Evolutionary conservation across 495 filamentous ascomycete genomes (phyloP).

Genomic region (Rostrohypoxylon terebratum): DNA sequence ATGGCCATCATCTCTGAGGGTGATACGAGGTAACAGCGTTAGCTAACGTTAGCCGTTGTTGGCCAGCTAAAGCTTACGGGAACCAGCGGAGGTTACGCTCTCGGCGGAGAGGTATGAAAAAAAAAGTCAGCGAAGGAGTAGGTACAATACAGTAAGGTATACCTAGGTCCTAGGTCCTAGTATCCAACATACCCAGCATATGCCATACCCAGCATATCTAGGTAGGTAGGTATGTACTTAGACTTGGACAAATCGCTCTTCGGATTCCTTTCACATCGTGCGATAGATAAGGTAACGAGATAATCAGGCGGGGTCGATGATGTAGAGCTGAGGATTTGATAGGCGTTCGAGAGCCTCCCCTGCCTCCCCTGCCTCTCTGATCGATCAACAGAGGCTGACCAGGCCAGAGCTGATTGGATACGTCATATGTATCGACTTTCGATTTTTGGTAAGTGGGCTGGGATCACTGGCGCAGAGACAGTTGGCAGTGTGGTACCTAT

Average conservation of each 20-base stretch:
- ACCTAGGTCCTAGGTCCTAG: too few relatives aligned
- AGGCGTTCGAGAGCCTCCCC: slow-evolving; percentile 42
- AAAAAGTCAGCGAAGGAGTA: slow-evolving; percentile 5
- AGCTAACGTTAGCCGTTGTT: slow-evolving; percentile 19
- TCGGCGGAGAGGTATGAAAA: slow-evolving; percentile 23
- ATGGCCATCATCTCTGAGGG: slow-evolving; percentile 24
- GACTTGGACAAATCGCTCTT: slow-evolving; percentile 40
- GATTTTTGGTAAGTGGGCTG: slow-evolving; percentile 42
- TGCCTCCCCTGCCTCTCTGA: slow-evolving; percentile 31
- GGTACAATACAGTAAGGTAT: too few relatives aligned
- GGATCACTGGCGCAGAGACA: slow-evolving; percentile 32
- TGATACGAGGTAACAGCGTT: slow-evolving; percentile 44
- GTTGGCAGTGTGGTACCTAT: slow-evolving; percentile 33
- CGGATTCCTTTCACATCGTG: slow-evolving; percentile 23
- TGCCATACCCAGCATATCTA: slow-evolving; percentile 7
- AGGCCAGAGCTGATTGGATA: slow-evolving; percentile 36
- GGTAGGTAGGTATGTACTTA: too few relatives aligned
- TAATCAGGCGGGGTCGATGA: slow-evolving; percentile 39
- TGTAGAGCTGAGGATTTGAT: slow-evolving; percentile 34
- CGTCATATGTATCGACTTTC: slow-evolving; percentile 49
- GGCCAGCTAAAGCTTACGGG: background rate
- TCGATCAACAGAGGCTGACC: slow-evolving; percentile 39
- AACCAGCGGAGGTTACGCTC: slow-evolving; percentile 23
- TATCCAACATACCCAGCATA: background rate
- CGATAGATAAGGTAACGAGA: slow-evolving; percentile 47